These are phyloP conservation scores for Melaleuca alternifolia DNA, from an alignment of 345 rosid species.

Conservation along the genomic window DNA sequence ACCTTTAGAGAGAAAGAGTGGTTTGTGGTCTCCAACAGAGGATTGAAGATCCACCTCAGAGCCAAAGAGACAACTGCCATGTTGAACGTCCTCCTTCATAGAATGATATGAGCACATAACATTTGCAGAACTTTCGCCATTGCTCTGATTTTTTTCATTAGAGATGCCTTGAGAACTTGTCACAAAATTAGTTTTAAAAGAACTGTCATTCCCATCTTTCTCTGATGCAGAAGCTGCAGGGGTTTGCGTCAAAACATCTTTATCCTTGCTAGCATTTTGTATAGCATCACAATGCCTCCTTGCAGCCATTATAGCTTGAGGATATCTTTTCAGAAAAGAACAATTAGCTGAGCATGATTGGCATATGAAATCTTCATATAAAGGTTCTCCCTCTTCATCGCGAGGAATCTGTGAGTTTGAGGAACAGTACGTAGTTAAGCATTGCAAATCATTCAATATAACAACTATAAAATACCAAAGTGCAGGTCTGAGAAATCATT, in stretches of 20 bases:
- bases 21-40: constrained; percentile 33
- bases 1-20: constrained; percentile 69
- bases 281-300: constrained; percentile 14
- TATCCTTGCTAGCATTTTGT: constrained; percentile 31
- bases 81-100: constrained; percentile 2
- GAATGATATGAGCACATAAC: constrained; percentile 7
- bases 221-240: constrained; percentile 20
- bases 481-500: background rate
- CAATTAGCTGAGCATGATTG: constrained; percentile 53
- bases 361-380: constrained; percentile 87
- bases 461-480: background rate
- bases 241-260: constrained; percentile 30
- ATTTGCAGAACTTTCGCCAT: constrained; percentile 42
- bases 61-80: constrained; percentile 32
- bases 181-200: constrained; percentile 3
- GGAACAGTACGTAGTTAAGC: background rate
- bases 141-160: constrained; percentile 10
- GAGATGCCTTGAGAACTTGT: constrained; percentile 4
- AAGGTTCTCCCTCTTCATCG: constrained; percentile 83
- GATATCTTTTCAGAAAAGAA: constrained; percentile 59
- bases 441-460: background rate
- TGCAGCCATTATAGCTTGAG: constrained; percentile 48
- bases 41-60: constrained; percentile 2
- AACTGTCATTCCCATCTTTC: constrained; percentile 26
- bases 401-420: constrained; percentile 52